phyloP scores from a whole-genome alignment of 179 eudicot genomes.

The Heliamphora pulchella region DNA sequence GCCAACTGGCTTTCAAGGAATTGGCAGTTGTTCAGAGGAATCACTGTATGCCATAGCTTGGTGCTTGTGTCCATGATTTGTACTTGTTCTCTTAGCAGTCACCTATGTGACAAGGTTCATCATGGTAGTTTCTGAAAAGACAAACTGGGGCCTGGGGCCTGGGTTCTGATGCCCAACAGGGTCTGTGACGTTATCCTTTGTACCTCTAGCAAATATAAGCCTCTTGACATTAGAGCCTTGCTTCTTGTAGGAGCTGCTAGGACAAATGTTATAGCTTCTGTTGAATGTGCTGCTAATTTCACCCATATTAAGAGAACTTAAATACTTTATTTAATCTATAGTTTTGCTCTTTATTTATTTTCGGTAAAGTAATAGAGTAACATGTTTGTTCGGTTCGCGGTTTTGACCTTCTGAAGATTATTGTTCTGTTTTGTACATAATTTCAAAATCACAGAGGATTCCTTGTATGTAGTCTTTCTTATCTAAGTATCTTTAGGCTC shows the following conservation, averaged over 20 bases:
- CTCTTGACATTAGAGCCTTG: not conserved
- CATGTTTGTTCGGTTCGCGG: not conserved
- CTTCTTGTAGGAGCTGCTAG: not conserved
- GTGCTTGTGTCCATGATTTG: not conserved
- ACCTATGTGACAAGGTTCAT: not conserved
- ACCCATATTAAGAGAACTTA: not conserved
- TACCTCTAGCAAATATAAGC: not conserved
- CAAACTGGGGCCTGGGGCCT: not conserved
- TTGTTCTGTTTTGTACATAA: not conserved
- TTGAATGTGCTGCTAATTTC: not conserved
- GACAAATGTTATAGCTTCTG: not conserved
- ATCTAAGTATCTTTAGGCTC: not conserved
- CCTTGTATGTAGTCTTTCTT: no score
- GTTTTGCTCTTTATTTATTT: not conserved
- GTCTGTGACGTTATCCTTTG: not conserved
- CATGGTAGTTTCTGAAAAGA: not conserved
- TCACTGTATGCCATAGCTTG: not conserved
- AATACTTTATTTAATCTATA: not conserved
- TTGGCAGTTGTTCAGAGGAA: conserved; percentile 1
- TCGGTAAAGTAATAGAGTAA: no score
- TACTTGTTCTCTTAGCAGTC: not conserved
- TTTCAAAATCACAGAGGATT: no score
- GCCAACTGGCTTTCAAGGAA: not conserved
- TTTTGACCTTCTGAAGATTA: not conserved
- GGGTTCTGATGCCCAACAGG: not conserved